Conservation (phyloP, 2,329 filamentous ascomycete species). For the Fusarium brachygibbosum region DNA sequence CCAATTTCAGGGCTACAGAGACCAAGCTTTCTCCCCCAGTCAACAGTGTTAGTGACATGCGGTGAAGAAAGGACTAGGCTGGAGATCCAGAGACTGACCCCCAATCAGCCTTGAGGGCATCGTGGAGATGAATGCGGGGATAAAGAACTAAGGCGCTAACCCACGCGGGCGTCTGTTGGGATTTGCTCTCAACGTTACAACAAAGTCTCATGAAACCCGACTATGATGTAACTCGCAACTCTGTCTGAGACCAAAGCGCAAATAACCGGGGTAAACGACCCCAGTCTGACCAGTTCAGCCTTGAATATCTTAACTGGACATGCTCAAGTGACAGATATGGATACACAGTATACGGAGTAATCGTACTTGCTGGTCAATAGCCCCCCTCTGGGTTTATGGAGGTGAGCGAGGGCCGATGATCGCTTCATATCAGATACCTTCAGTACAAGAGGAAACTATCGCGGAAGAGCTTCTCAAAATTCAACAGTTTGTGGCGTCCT, state of each 20-base stretch:
- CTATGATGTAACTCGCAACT: constrained; percentile 29
- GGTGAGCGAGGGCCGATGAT: neutral
- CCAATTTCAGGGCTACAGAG: constrained; percentile 22
- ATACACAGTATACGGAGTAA: constrained; percentile 7
- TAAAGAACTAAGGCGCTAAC: constrained; percentile 21
- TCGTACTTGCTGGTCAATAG: neutral
- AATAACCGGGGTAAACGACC: constrained; percentile 7
- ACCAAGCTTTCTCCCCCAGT: constrained; percentile 26
- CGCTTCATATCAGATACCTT: neutral
- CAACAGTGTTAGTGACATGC: constrained; percentile 42
- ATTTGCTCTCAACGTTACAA: constrained; percentile 37
- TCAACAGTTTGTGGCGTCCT: constrained; percentile 10
- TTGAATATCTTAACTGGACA: neutral
- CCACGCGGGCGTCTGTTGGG: constrained; percentile 41
- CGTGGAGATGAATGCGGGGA: constrained; percentile 48
- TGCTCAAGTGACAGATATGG: constrained; percentile 1
- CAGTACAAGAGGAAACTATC: neutral
- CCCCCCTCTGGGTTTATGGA: neutral
- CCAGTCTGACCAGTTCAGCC: neutral
- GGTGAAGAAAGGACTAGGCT: constrained; percentile 41
- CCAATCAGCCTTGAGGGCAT: constrained; percentile 42
- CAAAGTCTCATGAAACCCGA: constrained; percentile 22
- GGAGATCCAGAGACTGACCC: constrained; percentile 9
- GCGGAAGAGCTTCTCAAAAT: constrained; percentile 12
- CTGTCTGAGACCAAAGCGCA: neutral